Base-by-base conservation (phyloP, 164 flowering plant species). In the Aristolochia contorta region DNA sequence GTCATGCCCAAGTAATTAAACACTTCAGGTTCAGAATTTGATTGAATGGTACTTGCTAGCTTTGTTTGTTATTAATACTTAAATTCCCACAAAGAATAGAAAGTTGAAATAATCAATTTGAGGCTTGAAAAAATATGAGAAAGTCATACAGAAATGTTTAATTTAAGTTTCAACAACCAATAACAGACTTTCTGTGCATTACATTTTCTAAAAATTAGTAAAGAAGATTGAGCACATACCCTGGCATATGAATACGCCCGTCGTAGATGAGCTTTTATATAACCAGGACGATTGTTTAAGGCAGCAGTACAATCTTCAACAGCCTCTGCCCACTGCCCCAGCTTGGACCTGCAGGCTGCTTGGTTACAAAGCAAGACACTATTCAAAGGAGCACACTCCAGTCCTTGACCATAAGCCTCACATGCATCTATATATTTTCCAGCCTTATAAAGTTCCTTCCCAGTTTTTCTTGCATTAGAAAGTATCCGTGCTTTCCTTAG, bases 281-380 rank as follows among this genome's bases (percentile, higher is more conserved):
- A 86, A 15, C 69, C 61, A 0, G 88, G 84, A 0, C 87, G 80
- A 9, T 77, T 58, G 12, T 54, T 71, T 0, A 88, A 77, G 1
- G 96, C 96, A 19, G 79, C 70, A 20, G 52, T 76, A 75, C 96
- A 88, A 60, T 88, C 96, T 71, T 85, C 84, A 6, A 77, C 58
- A 1, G 89, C 85, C 46, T 73, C 79, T 54, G 86, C 88, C 53
- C 60, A 71, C 58, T 81, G 86, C 13, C 82, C 80, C 7, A 86
- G 79, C 65, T 80, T 84, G 33, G 81, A 68, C 49, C 81, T 62
- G 57, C 86, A 86, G 15, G 92, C 85, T 2, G 90, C 96, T 53
- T 90, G 68, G 63, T 88, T 86, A 59, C 86, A 81, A 10, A 88
- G 56, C 69, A 88, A 65, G 27, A 88, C 77, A 4, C 87, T 75